Evolutionary conservation across 2,329 filamentous ascomycete genomes (phyloP), one percentile per base, ranked within the genome.

Genomic region (Mariannaea elegans): DNA sequence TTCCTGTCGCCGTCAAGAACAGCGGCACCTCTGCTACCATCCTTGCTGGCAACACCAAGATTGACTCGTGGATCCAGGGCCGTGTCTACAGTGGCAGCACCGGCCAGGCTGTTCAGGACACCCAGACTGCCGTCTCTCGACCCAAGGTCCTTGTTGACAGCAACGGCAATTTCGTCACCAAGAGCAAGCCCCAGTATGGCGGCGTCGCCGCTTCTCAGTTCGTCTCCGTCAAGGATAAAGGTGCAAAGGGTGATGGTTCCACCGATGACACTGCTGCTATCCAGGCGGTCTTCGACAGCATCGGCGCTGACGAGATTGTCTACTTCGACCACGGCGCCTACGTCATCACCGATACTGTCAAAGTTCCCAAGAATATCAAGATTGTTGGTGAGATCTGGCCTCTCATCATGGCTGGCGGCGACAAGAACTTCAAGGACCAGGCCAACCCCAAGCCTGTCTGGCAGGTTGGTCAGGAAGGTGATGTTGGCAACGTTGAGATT

Each of bases 381-480:
- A 94, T 98, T 73, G 92, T 91, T 7, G 94, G 94, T 70, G 93
- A 97, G 78, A 88, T 96, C 73, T 97, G 92, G 92, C 90, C 94
- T 3, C 80, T 97, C 62, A 90, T 98, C 75, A 90, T 97, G 84
- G 94, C 92, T 23, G 86, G 88, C 49, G 94, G 94, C 52, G 73
- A 79, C 70, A 82, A 78, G 31, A 83, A 84, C 64, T 98, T 97
- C 81, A 79, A 83, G 63, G 88, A 97, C 74, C 82, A 89, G 75
- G 78, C 81, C 65, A 92, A 93, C 73, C 94, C 93, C 38, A 86
- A 88, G 73, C 87, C 92, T n/a, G 90, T 96, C 69, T 92, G 96
- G 78, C 90, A 95, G 75, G 84, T 98, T 58, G 94, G 94, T 47
- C 78, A 91, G 71, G 78, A 85, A 10, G 93, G 93, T 51, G 91